Evolutionary conservation across 768 basidiomycete species (phyloP), one percentile per base, ranked within the genome.

Genomic region (Rhizopogon vinicolor): DNA sequence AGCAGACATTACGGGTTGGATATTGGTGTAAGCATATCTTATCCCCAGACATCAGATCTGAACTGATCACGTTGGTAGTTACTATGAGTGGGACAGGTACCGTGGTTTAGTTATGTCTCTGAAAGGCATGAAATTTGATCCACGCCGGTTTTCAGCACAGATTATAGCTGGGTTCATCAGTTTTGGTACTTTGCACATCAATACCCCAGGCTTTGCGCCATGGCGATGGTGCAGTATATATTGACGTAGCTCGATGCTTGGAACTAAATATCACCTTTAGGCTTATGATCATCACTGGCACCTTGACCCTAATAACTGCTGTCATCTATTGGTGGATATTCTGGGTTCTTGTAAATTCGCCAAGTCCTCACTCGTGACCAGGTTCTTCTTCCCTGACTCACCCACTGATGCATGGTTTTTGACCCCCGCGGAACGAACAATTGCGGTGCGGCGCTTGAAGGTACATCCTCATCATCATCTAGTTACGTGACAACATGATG

Each of bases 331-430:
- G 83, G 87, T 85, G 53, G 22, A 72, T 65, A 5, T 10, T 18
- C 18, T 9, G 9, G 10, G n/a, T 43, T 12, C 2, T 50, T 43
- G 48, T 22, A 1, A 49, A 3, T 35, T n/a, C 8, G 25, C 25
- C 39, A 5, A 13, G 8, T 18, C 37, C 44, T 62, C 29, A 67
- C 28, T 1, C 2, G 28, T 43, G 7, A 41, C 35, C 19, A 85
- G 82, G 78, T 79, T 86, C 63, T 68, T 84, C 40, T 89, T 90
- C 71, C 88, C 87, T 0, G 83, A 89, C 65, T 88, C 86, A 6
- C 88, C 89, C 0, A 85, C 86, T 3, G 84, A 65, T 55, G 87
- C 89, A 14, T 84, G 85, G 83, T 91, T 91, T 72, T 74, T 91
- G 48, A 86, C 86, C 2, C 71, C 68, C 3, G 73, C 75, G 18